Conservation (phyloP, 805 yeast genomes). For the Deakozyma indianensis region DNA sequence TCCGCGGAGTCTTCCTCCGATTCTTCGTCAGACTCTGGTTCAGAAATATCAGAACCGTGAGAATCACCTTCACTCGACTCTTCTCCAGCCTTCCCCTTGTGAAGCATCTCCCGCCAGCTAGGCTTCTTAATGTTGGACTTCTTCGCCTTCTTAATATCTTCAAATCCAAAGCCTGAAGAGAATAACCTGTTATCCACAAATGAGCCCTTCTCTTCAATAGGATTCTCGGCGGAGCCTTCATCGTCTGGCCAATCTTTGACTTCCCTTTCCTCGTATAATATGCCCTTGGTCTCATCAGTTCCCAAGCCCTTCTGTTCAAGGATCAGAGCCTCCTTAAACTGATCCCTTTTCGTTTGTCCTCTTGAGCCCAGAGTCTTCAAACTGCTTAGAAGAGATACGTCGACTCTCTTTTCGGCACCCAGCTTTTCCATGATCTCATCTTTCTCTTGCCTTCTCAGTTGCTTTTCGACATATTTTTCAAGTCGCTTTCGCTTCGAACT, state of each 20-base stretch:
- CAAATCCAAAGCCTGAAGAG: conserved; percentile 42
- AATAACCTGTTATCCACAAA: conserved; percentile 64
- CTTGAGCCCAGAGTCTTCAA: conserved; percentile 67
- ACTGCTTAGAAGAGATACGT: conserved; percentile 53
- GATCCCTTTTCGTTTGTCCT: conserved; percentile 49
- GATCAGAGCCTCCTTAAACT: conserved; percentile 58
- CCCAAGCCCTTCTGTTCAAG: conserved; percentile 61
- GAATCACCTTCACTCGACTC: conserved; percentile 17
- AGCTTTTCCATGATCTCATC: conserved; percentile 61
- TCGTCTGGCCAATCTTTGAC: conserved; percentile 46
- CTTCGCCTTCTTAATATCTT: conserved; percentile 19
- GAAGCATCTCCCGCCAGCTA: conserved; percentile 3
- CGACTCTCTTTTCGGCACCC: conserved; percentile 42
- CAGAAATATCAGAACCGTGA: conserved; percentile 17
- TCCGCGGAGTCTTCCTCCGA: conserved; percentile 18
- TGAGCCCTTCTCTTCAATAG: conserved; percentile 3
- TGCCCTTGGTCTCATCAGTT: conserved; percentile 42
- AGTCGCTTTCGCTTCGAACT: conserved; percentile 59
- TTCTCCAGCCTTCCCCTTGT: conserved; percentile 6
- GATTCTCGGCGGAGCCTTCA: conserved; percentile 4
- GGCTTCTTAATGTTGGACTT: conserved; percentile 6
- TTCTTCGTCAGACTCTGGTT: conserved; percentile 12
- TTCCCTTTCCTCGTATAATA: conserved; percentile 56
- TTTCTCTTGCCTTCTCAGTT: conserved; percentile 41
- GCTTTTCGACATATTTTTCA: conserved; percentile 60